phyloP scores from a whole-genome alignment of 192 early-diverging fungal genomes.

The Obelidium mucronatum region DNA sequence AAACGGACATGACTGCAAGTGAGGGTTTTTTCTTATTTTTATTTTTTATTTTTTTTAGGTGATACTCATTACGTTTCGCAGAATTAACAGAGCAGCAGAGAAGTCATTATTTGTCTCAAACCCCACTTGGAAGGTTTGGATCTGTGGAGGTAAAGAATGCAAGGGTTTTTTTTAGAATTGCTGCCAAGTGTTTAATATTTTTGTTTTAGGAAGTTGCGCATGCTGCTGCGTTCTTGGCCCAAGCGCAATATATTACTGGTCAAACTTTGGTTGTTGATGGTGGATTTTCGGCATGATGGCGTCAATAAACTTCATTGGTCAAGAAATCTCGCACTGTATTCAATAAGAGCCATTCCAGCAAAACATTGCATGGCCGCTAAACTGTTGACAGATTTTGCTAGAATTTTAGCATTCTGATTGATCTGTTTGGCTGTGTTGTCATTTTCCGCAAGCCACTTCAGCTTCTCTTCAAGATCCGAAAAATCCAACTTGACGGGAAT shows the following conservation, averaged over 20 bases:
- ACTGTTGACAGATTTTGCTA: background rate
- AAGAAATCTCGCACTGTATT: too few relatives aligned
- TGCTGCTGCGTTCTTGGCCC: constrained; percentile 63
- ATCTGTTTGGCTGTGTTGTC: constrained; percentile 19
- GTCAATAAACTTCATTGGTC: too few relatives aligned
- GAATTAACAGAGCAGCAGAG: constrained; percentile 49
- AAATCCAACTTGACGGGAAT: constrained; percentile 27
- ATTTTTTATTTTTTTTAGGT: constrained; percentile 4
- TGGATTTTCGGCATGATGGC: constrained; percentile 38
- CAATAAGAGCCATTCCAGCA: too few relatives aligned
- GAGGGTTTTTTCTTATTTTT: constrained; percentile 12
- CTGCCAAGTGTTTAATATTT: background rate
- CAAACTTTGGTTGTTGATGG: constrained; percentile 58
- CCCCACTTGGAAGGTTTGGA: constrained; percentile 65
- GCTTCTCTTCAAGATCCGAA: constrained; percentile 1
- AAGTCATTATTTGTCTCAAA: constrained; percentile 49
- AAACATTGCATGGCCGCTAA: background rate
- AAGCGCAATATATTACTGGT: constrained; percentile 69
- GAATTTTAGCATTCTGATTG: background rate
- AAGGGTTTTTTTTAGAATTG: too few relatives aligned
- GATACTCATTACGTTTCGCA: constrained; percentile 9
- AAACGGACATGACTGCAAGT: constrained; percentile 79
- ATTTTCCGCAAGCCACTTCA: constrained; percentile 19
- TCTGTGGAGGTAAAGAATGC: constrained; percentile 49
- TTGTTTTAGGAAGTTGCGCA: constrained; percentile 61